Evolutionary conservation across 2,329 filamentous ascomycete species (phyloP), one percentile per base, ranked within the genome.

Genomic region (Clarireedia monteithiana): DNA sequence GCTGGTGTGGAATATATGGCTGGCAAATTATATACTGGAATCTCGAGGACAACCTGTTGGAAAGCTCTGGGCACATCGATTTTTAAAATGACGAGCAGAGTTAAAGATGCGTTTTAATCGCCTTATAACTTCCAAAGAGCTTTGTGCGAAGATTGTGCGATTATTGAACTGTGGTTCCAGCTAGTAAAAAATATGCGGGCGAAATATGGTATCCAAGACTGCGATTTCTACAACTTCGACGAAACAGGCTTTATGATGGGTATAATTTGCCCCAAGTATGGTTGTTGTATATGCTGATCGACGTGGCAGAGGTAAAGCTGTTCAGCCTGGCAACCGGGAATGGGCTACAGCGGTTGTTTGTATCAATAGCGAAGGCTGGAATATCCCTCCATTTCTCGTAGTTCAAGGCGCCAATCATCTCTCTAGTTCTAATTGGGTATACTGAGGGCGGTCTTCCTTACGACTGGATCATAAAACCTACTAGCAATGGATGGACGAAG

Each of bases 401-500:
- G 58, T 68, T 48, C 30, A 54, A 48, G 63, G 59, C 10, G 42
- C 56, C 42, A 48, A 62, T 53, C 56, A 66, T 54, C 61, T 63
- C 40, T 39, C 56, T 39, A 59, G 54, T 48, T 69, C n/a, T n/a
- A n/a, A n/a, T n/a, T n/a, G n/a, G 56, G 64, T 69, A 68, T 58
- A 60, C 50, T 27, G 51, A 64, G 17, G 23, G 49, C 14, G 59
- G 47, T 52, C 58, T 71, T 38, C 64, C 59, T 27, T 15, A 50
- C 27, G 46, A 71, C 48, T 71, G 53, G 66, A 57, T 57, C 36
- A 68, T 72, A 38, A 54, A 59, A 53, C 56, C 67, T 15, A 68
- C 60, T 51, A 58, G 58, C 39, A 73, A 72, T 59, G 61, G 70
- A 53, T 73, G 54, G 67, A 72, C 66, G n/a, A 17, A 65, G 17